phyloP scores from a whole-genome alignment of 225 moss, liverwort and hornwort genomes.

The Physcomitrium patens region DNA sequence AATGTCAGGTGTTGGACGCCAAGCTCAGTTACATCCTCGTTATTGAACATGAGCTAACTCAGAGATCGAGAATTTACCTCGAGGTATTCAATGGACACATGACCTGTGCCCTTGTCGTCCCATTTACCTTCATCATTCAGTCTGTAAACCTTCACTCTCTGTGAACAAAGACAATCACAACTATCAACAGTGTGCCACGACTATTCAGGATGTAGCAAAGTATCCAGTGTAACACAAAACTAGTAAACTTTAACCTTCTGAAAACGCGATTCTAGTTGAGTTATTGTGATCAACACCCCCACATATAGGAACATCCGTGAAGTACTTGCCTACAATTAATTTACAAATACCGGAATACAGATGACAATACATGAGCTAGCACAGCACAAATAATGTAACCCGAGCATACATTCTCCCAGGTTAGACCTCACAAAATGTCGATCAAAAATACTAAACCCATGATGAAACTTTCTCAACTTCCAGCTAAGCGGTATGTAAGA shows the following conservation, averaged over 20 bases:
- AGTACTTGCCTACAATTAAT: background rate
- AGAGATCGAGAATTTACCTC: slow-evolving; percentile 61
- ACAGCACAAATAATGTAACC: slow-evolving; percentile 1
- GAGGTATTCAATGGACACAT: slow-evolving; percentile 93
- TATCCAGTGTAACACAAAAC: slow-evolving; percentile 14
- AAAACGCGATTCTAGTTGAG: slow-evolving; percentile 5
- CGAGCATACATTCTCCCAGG: slow-evolving; percentile 12
- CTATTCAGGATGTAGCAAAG: background rate
- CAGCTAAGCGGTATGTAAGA: slow-evolving; percentile 9
- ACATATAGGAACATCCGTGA: slow-evolving; percentile 6
- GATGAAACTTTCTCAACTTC: slow-evolving; percentile 5
- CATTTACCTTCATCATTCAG: slow-evolving; percentile 99
- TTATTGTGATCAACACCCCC: slow-evolving; percentile 8
- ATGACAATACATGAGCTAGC: background rate
- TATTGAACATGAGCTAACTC: background rate
- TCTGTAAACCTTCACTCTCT: slow-evolving; percentile 99
- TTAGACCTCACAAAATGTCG: slow-evolving; percentile 2
- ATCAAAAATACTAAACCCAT: background rate
- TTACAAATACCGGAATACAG: background rate
- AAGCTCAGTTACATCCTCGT: slow-evolving; percentile 8
- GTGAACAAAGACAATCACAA: slow-evolving; percentile 29
- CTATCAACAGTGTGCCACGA: background rate
- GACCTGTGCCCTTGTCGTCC: slow-evolving; percentile 99
- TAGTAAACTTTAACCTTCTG: background rate
- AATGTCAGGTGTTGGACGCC: slow-evolving; percentile 9